Evolutionary conservation across 805 yeast species (phyloP), one percentile per base, ranked within the genome.

Genomic region (Saccharomycopsis olivae): DNA sequence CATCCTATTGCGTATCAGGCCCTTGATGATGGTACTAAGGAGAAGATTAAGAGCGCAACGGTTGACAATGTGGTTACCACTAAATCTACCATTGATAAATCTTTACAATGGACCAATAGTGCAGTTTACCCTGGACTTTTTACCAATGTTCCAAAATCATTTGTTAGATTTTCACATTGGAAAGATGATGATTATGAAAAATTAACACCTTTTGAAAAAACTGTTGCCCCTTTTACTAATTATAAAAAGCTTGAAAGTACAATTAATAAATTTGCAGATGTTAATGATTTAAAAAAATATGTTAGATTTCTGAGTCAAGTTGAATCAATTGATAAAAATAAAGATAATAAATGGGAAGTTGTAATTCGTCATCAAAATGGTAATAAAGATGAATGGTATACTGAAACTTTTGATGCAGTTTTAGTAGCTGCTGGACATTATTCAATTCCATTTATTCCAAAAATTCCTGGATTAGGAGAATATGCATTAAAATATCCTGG

Each of bases 361-460:
- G 53, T 59, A 4, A 51, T 61, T 1, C 36, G 51, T 3, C 19
- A 20, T 3, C 23, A 40, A 3, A 62, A 64, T 2, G 32, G 37
- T 0, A 49, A 47, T n/a, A 23, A 42, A 36, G 47, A 44, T 20
- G 45, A 48, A 24, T 69, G 74, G 74, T 69, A 69, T 45, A 53
- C 49, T 19, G 70, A 70, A 46, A 48, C 49, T 18, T 74, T 66
- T 47, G 85, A 78, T 52, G 78, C 69, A 9, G 66, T 78, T 3
- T 64, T 73, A 1, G 54, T 77, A 4, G 75, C 82, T 1, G 58
- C 69, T 13, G 87, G 87, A 3, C 73, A 73, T 45, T 75, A 66
- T 52, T 60, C 71, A 21, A 59, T 69, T 9, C 86, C 87, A 2
- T 62, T 54, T 42, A 54, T 70, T 30, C 86, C 87, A 0, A 55